Percentiles rank a stretch among this genome's conserved stretches.
These are phyloP conservation scores for Fusarium circinatum DNA, from an alignment of 2,329 filamentous ascomycete genomes.

Conservation along the genomic window DNA sequence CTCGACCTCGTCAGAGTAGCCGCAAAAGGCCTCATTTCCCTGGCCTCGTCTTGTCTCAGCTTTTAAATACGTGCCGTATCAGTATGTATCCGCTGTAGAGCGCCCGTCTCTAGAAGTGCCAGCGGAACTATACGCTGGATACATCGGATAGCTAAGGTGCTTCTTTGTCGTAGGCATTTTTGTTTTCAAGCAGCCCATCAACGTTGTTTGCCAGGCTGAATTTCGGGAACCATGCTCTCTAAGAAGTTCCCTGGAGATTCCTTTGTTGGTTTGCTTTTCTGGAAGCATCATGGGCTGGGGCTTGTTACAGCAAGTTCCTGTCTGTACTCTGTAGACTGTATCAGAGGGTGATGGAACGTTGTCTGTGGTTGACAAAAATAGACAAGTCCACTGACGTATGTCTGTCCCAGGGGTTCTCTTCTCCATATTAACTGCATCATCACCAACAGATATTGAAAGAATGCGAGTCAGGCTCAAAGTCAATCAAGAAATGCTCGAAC, in stretches of 20 bases:
- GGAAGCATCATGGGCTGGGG: conserved; percentile 7
- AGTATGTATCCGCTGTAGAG: conserved; percentile 1
- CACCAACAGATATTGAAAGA: not conserved
- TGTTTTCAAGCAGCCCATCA: conserved; percentile 7
- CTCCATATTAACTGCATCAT: conserved; percentile 11
- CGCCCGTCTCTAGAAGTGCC: not conserved
- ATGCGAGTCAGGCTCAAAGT: conserved; percentile 21
- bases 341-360: conserved; percentile 1
- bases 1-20: conserved; percentile 23
- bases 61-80: not conserved
- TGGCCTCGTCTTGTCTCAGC: not conserved
- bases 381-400: conserved; percentile 17
- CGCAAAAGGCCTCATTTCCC: conserved; percentile 35
- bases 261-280: conserved; percentile 11
- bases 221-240: not conserved
- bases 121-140: not conserved
- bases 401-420: not conserved
- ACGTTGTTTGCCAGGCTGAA: not conserved
- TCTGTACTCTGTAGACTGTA: not conserved
- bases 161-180: not conserved
- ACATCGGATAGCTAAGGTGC: not conserved
- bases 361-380: conserved; percentile 22
- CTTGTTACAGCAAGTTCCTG: not conserved
- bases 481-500: not conserved
- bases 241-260: not conserved